Conservation (phyloP, 2,329 filamentous ascomycete genomes). For the Apiospora aurea region DNA sequence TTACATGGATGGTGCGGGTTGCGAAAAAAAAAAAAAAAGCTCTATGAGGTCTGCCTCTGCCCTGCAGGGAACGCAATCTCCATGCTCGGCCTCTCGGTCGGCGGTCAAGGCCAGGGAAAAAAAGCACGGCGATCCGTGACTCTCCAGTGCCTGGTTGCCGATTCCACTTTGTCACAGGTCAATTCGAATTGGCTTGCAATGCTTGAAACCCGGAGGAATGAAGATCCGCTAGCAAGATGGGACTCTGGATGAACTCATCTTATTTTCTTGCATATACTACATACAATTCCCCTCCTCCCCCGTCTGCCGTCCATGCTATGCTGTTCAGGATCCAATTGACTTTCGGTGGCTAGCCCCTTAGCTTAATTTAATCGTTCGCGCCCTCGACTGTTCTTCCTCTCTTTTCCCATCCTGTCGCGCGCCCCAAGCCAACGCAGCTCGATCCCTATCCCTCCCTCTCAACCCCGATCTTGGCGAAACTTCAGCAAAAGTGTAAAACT, state of each 20-base stretch:
- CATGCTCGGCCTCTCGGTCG: constrained; percentile 6
- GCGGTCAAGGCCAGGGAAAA: not conserved
- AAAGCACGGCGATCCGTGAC: constrained; percentile 10
- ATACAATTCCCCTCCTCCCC: not conserved
- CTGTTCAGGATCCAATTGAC: constrained; percentile 16
- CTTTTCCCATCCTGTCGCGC: not conserved
- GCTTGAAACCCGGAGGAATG: constrained; percentile 9
- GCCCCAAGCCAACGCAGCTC: not conserved
- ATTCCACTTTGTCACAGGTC: constrained; percentile 8
- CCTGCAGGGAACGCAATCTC: not conserved
- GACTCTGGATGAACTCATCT: constrained; percentile 19
- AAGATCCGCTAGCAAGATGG: constrained; percentile 10
- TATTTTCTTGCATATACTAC: constrained; percentile 17
- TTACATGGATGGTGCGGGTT: not conserved
- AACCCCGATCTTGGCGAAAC: not conserved
- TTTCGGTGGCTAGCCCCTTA: constrained; percentile 12
- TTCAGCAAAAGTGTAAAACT: constrained; percentile 20
- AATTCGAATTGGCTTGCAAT: constrained; percentile 4
- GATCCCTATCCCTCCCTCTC: constrained; percentile 7
- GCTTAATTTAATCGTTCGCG: constrained; percentile 8
- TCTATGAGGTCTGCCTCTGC: no score
- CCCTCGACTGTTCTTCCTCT: not conserved
- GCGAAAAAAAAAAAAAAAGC: no score
- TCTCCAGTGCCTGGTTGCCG: not conserved
- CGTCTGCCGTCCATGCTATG: not conserved